phyloP scores from a whole-genome alignment of 2,329 filamentous ascomycete species.

The Fusarium newnesense region DNA sequence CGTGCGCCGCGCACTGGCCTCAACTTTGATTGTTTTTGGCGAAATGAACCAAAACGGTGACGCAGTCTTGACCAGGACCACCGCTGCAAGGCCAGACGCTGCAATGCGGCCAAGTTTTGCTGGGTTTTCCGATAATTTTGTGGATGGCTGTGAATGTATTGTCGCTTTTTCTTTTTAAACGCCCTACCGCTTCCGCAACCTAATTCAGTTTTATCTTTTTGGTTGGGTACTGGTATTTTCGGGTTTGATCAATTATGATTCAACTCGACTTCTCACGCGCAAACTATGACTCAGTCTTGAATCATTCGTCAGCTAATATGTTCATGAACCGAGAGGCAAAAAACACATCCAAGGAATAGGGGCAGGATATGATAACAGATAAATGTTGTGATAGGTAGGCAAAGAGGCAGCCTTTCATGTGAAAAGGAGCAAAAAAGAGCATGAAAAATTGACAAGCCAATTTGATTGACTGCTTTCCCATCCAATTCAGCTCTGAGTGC shows the following conservation, averaged over 20 bases:
- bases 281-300: slow-evolving; percentile 37
- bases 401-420: slow-evolving; percentile 34
- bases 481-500: slow-evolving; percentile 37
- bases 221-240: slow-evolving; percentile 33
- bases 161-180: slow-evolving; percentile 19
- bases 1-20: slow-evolving; percentile 40
- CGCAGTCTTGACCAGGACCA: slow-evolving; percentile 36
- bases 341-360: slow-evolving; percentile 14
- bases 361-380: slow-evolving; percentile 14
- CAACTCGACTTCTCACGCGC: slow-evolving; percentile 26
- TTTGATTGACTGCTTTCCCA: slow-evolving; percentile 32
- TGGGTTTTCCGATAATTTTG: slow-evolving; percentile 26
- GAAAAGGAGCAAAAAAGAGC: slow-evolving; percentile 36
- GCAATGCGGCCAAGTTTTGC: slow-evolving; percentile 36
- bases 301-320: slow-evolving; percentile 24
- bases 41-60: slow-evolving; percentile 42
- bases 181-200: slow-evolving; percentile 32
- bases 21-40: slow-evolving; percentile 26
- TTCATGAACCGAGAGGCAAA: slow-evolving; percentile 23
- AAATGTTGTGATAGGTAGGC: slow-evolving; percentile 20
- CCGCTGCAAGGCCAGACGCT: slow-evolving; percentile 32
- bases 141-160: slow-evolving; percentile 22
- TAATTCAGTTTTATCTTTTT: slow-evolving; percentile 23
- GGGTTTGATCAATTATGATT: slow-evolving; percentile 30
- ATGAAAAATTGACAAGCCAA: slow-evolving; percentile 23